Base-by-base conservation (phyloP, 2,329 filamentous ascomycete genomes). In the Fusarium azukiicola region DNA sequence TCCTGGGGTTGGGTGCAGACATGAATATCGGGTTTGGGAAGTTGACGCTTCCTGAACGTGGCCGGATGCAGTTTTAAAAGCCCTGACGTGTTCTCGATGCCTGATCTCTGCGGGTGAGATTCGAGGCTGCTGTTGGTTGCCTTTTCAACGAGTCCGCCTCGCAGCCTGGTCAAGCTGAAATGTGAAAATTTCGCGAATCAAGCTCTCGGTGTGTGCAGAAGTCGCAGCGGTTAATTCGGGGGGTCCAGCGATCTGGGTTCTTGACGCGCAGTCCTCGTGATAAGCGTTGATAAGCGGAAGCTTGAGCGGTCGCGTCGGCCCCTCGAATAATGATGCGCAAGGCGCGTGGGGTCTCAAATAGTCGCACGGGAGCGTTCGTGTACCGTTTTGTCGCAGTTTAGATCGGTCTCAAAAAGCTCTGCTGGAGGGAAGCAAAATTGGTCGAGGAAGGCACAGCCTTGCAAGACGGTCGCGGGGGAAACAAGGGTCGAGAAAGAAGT, bases 1-100 rank as follows among this genome's bases (percentile, higher is more conserved):
- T 98, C 87, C 96, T 88, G 27, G 91, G 86, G 78, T 92, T 92
- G 61, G 89, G 87, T 44, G 87, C 84, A 73, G 92, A 90, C 90
- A 92, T 92, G 76, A 76, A 73, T 54, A 68, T 67, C 49, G 44
- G 38, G 40, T 23, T 70, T 50, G 32, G 42, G 69, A 64, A 54
- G 40, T 72, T 70, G n/a, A 63, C 47, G 54, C 79, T 79, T 73
- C 78, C 42, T 58, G 27, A 52, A 56, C 77, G 75, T 72, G 74
- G 72, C 61, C 66, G 69, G 63, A 50, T 68, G 56, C n/a, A 63
- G 42, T 49, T 75, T 66, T 67, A 50, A 36, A 71, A 68, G 71
- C 50, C 56, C 74, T 73, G 72, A 44, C 67, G 66, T 74, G 42
- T 42, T 79, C n/a, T 79, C 80, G 72, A 74, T 80, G 78, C 79